These are phyloP conservation scores for Penicillium olsonii DNA, from an alignment of 2,329 filamentous ascomycete species.

Conservation along the genomic window DNA sequence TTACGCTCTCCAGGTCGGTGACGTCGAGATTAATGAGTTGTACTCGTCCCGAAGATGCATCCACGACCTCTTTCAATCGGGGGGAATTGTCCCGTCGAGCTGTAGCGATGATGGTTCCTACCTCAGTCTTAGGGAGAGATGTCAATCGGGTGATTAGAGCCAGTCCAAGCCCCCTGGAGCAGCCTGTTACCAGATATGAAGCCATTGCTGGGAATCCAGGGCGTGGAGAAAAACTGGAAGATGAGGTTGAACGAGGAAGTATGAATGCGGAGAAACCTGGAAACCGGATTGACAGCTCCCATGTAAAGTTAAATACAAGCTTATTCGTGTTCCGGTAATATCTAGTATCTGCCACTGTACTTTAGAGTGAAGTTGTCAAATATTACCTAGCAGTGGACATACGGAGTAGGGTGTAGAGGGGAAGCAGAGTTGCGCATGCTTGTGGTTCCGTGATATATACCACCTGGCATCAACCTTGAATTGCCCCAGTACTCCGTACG, in stretches of 20 bases:
- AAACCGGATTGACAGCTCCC: no score
- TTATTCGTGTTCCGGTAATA: no score
- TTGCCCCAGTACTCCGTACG: no score
- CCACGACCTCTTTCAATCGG: constrained; percentile 38
- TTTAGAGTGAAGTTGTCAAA: no score
- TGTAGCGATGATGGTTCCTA: constrained; percentile 45
- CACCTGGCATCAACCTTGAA: no score
- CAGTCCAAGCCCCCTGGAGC: constrained; percentile 41
- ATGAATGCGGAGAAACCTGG: background rate
- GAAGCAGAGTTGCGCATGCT: no score
- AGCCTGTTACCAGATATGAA: constrained; percentile 41
- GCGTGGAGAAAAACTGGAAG: background rate
- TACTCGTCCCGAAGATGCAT: constrained; percentile 38
- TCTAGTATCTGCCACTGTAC: no score
- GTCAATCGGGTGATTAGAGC: constrained; percentile 34
- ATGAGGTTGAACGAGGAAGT: background rate
- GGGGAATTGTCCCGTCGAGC: constrained; percentile 36
- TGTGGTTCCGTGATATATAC: no score
- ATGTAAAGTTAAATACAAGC: no score
- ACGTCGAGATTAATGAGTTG: constrained; percentile 42
- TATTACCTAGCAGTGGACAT: no score
- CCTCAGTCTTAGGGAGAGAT: constrained; percentile 33
- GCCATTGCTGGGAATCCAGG: constrained; percentile 29
- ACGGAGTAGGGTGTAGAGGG: no score
- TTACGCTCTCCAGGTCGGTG: constrained; percentile 35